Evolutionary conservation across 371 early-diverging fungal genomes (phyloP), one percentile per base, ranked within the genome.

Genomic region (Rhizopus arrhizus): DNA sequence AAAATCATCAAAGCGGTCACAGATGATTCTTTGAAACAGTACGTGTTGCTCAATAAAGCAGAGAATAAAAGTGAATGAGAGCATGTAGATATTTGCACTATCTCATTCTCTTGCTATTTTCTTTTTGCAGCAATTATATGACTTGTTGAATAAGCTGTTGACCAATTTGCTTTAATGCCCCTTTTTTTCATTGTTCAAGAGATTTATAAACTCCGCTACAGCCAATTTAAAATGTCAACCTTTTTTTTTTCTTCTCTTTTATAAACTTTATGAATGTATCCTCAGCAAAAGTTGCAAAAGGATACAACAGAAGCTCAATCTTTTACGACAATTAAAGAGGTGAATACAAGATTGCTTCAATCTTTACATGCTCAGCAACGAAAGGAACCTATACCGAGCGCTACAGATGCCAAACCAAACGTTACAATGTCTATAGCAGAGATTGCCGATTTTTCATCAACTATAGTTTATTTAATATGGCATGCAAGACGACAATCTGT

Each of bases 391-490:
- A 28, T 74, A 22, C 75, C 75, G 3, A 74, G 55, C 46, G 69
- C 66, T 16, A 68, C 67, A 36, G 75, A 71, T 56, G 57, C 43
- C 15, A 69, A 62, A 28, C 69, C 65, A 4, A 59, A 54, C n/a
- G 51, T 69, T n/a, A 46, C 52, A 0, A 40, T 74, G n/a, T 53
- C 64, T 8, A 72, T 70, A 15, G 51, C 72, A 5, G 77, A 84
- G 50, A 67, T 84, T 4, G 83, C 83, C 5, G 85, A 85, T 28
- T 85, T 85, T 60, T 79, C 85, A 5, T 85, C 85, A 8, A 77
- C 81, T 51, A 82, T 85, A 78, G 83, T 85, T 13, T 82, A 79
- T 70, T 70, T 81, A 60, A 81, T 85, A 64, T 85, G 85, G 85
- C 83, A 82, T 66, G 81, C 77, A 1, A 62, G 82, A 60, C 70